A percentile compares a stretch with the other conserved stretches of the same genome.
phyloP scores from a whole-genome alignment of 805 yeast genomes.

The Ogataea populi-albae region DNA sequence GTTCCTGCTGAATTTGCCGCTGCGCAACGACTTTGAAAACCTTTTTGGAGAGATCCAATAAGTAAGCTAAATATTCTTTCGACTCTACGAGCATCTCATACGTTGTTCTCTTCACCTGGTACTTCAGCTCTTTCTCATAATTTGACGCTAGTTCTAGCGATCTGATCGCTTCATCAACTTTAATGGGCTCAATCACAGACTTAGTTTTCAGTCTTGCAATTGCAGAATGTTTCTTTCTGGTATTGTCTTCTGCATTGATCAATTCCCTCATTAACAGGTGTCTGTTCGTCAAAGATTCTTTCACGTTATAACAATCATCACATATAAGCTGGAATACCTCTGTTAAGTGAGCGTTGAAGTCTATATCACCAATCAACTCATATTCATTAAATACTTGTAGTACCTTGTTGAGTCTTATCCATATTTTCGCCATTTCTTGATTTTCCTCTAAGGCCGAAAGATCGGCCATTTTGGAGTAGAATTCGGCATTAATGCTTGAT shows the following conservation, averaged over 20 bases:
- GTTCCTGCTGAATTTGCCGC: slow-evolving; percentile 78
- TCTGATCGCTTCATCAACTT: slow-evolving; percentile 85
- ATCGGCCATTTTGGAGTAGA: slow-evolving; percentile 38
- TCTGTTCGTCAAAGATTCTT: slow-evolving; percentile 90
- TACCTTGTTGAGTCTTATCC: slow-evolving; percentile 74
- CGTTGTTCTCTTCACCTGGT: slow-evolving; percentile 77
- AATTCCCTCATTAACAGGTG: slow-evolving; percentile 91
- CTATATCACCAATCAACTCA: slow-evolving; percentile 65
- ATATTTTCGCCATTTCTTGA: slow-evolving; percentile 74
- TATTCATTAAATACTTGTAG: slow-evolving; percentile 71
- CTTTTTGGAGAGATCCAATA: slow-evolving; percentile 48
- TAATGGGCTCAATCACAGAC: slow-evolving; percentile 76
- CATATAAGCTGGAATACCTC: slow-evolving; percentile 67
- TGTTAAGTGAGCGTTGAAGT: slow-evolving; percentile 70
- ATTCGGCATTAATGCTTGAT: slow-evolving; percentile 44
- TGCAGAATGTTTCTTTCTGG: slow-evolving; percentile 64
- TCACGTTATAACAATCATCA: slow-evolving; percentile 79
- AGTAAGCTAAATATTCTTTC: slow-evolving; percentile 52
- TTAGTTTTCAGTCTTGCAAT: slow-evolving; percentile 71
- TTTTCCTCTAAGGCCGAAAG: slow-evolving; percentile 42
- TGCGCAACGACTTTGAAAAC: slow-evolving; percentile 60
- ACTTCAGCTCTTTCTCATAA: slow-evolving; percentile 70
- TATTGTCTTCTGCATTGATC: slow-evolving; percentile 69
- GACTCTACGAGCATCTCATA: slow-evolving; percentile 81
- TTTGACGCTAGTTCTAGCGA: slow-evolving; percentile 75